Evolutionary conservation across 2,329 filamentous ascomycete genomes (phyloP).

Genomic region (Aspergillus melleus): DNA sequence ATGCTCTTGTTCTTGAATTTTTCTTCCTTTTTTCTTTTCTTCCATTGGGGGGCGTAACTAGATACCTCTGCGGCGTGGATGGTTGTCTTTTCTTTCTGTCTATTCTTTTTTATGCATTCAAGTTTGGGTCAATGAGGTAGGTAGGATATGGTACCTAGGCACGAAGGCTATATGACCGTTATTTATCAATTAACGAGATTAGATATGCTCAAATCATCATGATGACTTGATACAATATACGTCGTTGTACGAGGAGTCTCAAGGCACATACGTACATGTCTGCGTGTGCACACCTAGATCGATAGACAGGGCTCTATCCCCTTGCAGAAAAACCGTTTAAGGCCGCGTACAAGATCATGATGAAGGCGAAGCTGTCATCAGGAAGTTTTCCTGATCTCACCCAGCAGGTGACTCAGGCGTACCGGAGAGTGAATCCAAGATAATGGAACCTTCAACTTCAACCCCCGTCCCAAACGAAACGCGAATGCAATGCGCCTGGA

Average conservation of each 20-base stretch:
- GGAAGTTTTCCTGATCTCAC: too few species aligned
- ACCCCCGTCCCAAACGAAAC: too few species aligned
- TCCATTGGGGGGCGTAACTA: slow-evolving; percentile 18
- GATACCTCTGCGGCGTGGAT: slow-evolving; percentile 9
- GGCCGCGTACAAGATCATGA: too few species aligned
- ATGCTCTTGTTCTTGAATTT: slow-evolving; percentile 11
- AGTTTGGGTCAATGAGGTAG: background rate
- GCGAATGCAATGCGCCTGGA: too few species aligned
- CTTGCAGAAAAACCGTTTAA: too few species aligned
- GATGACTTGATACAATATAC: background rate
- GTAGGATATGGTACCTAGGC: background rate
- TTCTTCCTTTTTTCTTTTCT: slow-evolving; percentile 7
- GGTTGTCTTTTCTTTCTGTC: slow-evolving; percentile 1
- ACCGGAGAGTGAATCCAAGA: background rate
- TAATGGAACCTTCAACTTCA: too few species aligned
- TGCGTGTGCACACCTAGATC: too few species aligned
- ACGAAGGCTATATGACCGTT: background rate
- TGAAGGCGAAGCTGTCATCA: too few species aligned
- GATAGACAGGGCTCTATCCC: background rate
- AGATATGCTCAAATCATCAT: background rate
- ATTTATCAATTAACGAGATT: background rate
- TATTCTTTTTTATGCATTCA: background rate
- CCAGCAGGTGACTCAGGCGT: too few species aligned
- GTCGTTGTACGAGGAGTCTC: too few species aligned
- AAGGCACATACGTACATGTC: too few species aligned